A percentile compares a stretch with the other conserved stretches of the same genome.
phyloP scores from a whole-genome alignment of 1,284 basidiomycete genomes.

The Schizophyllum amplum region DNA sequence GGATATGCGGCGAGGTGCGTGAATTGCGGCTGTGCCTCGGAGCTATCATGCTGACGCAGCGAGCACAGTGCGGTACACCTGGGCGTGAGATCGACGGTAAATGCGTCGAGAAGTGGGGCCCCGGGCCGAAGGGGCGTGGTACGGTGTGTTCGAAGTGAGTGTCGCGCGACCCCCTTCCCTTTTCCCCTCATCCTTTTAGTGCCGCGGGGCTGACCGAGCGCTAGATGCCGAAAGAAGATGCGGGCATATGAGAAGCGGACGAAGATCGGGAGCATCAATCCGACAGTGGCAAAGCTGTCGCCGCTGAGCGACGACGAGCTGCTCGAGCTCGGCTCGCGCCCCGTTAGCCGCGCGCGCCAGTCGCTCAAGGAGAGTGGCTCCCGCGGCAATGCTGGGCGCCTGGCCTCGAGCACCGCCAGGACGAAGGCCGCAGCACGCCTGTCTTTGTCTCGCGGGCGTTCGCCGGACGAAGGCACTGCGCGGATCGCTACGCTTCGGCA shows the following conservation, averaged over 20 bases:
- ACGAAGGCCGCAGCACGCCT: background rate
- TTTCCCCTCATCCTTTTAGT: no score
- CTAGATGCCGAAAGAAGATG: background rate
- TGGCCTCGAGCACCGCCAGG: background rate
- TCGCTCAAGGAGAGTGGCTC: no score
- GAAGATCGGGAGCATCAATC: background rate
- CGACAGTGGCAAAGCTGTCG: background rate
- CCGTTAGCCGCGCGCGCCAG: background rate
- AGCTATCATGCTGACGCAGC: no score
- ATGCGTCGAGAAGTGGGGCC: constrained; percentile 83
- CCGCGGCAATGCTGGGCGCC: background rate
- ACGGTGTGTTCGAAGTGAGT: constrained; percentile 47
- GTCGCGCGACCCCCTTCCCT: no score
- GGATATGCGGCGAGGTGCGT: background rate
- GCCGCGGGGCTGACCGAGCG: background rate
- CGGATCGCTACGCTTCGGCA: background rate
- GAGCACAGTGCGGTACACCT: background rate
- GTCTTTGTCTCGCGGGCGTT: background rate
- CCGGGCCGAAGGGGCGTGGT: constrained; percentile 73
- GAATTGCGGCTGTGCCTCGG: no score
- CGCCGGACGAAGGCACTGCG: background rate
- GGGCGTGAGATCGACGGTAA: constrained; percentile 44
- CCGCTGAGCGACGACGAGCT: background rate
- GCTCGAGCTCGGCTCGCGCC: background rate
- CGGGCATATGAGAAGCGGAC: background rate